Conservation (phyloP, 2,329 filamentous ascomycete genomes). For the Microdochium nivale region DNA sequence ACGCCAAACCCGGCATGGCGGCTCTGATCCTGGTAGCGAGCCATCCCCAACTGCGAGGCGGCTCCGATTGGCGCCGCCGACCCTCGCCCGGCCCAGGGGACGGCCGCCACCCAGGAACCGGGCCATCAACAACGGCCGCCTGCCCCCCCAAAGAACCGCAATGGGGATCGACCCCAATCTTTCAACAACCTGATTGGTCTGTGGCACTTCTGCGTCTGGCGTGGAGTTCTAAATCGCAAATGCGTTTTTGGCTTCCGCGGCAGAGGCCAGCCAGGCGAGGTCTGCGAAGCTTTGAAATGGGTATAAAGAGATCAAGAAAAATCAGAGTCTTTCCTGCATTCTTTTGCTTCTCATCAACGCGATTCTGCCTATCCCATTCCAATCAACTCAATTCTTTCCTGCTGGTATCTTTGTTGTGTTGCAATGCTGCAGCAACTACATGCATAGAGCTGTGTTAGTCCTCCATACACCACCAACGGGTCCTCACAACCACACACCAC, state of each 20-base stretch:
- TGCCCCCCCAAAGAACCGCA: neutral
- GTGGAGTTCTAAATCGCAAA: neutral
- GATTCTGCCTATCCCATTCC: neutral
- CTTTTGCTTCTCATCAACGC: neutral
- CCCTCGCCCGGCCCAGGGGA: neutral
- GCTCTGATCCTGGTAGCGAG: too few relatives aligned
- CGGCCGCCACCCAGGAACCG: neutral
- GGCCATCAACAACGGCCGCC: neutral
- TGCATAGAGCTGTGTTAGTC: neutral
- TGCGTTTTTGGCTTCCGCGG: neutral
- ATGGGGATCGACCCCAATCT: neutral
- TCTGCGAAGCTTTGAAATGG: neutral
- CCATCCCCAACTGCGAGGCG: neutral
- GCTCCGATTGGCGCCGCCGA: neutral
- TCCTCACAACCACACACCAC: neutral
- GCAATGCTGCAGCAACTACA: neutral
- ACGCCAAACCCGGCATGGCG: too few relatives aligned
- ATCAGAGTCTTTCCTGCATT: neutral
- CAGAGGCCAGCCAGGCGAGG: neutral
- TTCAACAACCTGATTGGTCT: neutral
- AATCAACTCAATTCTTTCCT: neutral
- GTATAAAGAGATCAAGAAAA: neutral
- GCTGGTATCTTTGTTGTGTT: neutral
- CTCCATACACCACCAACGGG: neutral
- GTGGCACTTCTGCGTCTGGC: neutral